Evolutionary conservation across 768 basidiomycete species (phyloP).

Genomic region (Lactifluus echinatus): DNA sequence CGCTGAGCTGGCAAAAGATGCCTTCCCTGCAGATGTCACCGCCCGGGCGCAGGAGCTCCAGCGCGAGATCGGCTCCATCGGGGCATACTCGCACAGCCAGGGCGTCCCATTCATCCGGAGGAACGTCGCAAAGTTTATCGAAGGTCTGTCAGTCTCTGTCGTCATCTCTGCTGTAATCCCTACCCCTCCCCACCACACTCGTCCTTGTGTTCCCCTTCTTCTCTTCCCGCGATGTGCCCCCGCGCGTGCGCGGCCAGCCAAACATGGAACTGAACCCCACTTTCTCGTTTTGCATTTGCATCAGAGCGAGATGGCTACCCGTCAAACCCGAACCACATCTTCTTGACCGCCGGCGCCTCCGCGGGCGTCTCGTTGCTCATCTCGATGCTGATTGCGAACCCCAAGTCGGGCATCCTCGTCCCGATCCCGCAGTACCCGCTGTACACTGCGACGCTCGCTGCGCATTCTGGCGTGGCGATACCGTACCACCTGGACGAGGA

Average conservation of each 20-base stretch:
- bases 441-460: slow-evolving; percentile 91
- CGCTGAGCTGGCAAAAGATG: slow-evolving; percentile 60
- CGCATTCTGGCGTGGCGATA: slow-evolving; percentile 67
- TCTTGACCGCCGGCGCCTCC: slow-evolving; percentile 92
- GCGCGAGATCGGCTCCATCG: slow-evolving; percentile 81
- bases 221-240: neutral
- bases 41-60: slow-evolving; percentile 75
- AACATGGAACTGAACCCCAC: neutral
- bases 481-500: slow-evolving; percentile 87
- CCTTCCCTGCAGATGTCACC: slow-evolving; percentile 81
- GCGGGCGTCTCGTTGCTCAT: slow-evolving; percentile 86
- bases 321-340: slow-evolving; percentile 76
- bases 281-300: neutral
- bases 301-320: slow-evolving; percentile 87
- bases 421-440: slow-evolving; percentile 98
- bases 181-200: neutral
- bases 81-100: slow-evolving; percentile 94
- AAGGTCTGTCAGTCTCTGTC: slow-evolving; percentile 41
- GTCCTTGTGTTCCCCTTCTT: too few species aligned
- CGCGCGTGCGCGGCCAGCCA: neutral
- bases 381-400: slow-evolving; percentile 63
- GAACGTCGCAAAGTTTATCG: slow-evolving; percentile 83
- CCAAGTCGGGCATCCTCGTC: slow-evolving; percentile 73
- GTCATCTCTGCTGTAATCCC: slow-evolving; percentile 2
- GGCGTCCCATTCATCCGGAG: slow-evolving; percentile 84